Percentiles rank a stretch among this genome's conserved stretches.
phyloP scores from a whole-genome alignment of 805 yeast genomes.

The Saturnispora serradocipensis region DNA sequence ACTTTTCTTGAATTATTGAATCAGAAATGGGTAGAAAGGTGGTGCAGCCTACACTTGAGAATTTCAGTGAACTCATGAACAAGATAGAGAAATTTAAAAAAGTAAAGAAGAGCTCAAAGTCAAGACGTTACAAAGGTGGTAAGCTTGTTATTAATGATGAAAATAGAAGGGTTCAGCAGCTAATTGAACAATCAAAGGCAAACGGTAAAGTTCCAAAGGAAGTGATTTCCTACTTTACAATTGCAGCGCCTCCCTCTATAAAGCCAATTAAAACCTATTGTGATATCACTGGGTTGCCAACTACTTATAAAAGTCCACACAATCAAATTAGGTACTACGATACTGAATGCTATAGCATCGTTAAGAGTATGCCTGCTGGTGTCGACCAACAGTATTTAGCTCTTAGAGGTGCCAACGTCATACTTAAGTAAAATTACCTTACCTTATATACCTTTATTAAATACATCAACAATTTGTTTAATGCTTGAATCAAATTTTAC shows the following conservation, averaged over 20 bases:
- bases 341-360: slow-evolving; percentile 71
- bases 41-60: slow-evolving; percentile 9
- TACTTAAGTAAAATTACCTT: slow-evolving; percentile 38
- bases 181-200: slow-evolving; percentile 23
- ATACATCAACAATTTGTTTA: slow-evolving; percentile 19
- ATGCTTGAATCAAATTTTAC: slow-evolving; percentile 23
- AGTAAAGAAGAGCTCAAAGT: slow-evolving; percentile 40
- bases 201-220: slow-evolving; percentile 20
- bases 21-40: slow-evolving; percentile 1
- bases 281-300: slow-evolving; percentile 85
- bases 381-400: slow-evolving; percentile 88
- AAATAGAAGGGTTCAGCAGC: slow-evolving; percentile 47
- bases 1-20: neutral
- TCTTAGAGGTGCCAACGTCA: slow-evolving; percentile 79
- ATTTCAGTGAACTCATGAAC: slow-evolving; percentile 31
- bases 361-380: slow-evolving; percentile 76
- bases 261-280: slow-evolving; percentile 78
- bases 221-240: slow-evolving; percentile 57
- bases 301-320: slow-evolving; percentile 64
- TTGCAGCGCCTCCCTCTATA: slow-evolving; percentile 82
- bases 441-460: slow-evolving; percentile 14
- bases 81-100: slow-evolving; percentile 50
- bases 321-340: slow-evolving; percentile 73
- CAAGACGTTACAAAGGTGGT: slow-evolving; percentile 61
- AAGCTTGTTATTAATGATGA: slow-evolving; percentile 75